These are phyloP conservation scores for Suillus occidentalis DNA, from an alignment of 768 basidiomycete genomes.

Conservation along the genomic window DNA sequence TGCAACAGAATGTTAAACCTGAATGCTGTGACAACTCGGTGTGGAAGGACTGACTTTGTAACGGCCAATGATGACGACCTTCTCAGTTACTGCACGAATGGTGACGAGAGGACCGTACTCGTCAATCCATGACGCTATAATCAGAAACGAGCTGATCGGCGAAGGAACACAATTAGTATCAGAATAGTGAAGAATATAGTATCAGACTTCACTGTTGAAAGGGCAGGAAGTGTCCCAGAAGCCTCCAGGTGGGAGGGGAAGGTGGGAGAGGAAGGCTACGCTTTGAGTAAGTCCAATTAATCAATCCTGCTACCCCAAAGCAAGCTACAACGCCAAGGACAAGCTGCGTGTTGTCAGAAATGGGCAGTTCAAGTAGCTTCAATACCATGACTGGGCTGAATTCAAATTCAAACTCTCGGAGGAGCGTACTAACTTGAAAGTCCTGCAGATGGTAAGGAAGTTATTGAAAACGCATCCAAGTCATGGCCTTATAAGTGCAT, in stretches of 20 bases:
- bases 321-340: background rate
- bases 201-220: background rate
- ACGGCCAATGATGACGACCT: conserved; percentile 25
- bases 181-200: background rate
- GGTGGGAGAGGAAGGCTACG: background rate
- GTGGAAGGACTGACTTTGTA: conserved; percentile 17
- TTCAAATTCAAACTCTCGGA: background rate
- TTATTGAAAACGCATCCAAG: background rate
- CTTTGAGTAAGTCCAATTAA: background rate
- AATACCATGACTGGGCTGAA: background rate
- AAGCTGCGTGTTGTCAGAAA: background rate
- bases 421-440: background rate
- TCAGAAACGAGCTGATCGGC: background rate
- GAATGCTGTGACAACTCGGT: background rate
- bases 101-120: conserved; percentile 25
- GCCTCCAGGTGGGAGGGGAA: background rate
- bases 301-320: background rate
- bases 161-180: background rate
- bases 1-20: conserved; percentile 16
- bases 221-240: background rate
- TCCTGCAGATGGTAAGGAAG: background rate
- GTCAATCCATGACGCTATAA: conserved; percentile 20
- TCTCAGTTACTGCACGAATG: conserved; percentile 20
- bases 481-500: background rate
- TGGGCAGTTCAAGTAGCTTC: background rate